A percentile compares a stretch with the other conserved stretches of the same genome.
These are phyloP conservation scores for Backusella luteola DNA, from an alignment of 192 early-diverging fungal genomes.

Conservation along the genomic window DNA sequence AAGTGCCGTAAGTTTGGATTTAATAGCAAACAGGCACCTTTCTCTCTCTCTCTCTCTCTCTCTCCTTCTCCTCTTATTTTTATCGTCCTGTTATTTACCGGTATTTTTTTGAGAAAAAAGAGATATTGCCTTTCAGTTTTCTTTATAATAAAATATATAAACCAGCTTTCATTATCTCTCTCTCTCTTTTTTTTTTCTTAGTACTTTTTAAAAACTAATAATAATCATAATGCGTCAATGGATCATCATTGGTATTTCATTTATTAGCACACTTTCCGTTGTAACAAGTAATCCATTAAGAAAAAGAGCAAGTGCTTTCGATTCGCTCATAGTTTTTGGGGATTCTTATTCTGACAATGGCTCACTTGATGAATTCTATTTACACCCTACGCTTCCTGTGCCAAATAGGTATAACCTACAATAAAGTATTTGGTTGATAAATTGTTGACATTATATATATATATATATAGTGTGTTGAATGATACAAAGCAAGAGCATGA, in stretches of 20 bases:
- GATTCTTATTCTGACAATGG: slow-evolving; percentile 1
- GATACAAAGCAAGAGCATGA: background rate
- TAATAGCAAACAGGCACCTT: no score
- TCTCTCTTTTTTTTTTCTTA: background rate
- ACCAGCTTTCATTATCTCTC: background rate
- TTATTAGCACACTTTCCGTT: background rate
- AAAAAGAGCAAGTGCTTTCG: background rate
- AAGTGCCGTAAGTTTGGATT: background rate
- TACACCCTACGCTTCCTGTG: background rate
- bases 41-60: no score
- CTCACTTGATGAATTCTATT: background rate
- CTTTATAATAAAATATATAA: background rate
- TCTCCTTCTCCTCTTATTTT: no score
- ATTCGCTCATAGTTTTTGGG: background rate
- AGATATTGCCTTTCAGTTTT: background rate
- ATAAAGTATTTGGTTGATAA: background rate
- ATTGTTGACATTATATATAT: background rate
- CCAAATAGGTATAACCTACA: background rate
- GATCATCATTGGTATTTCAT: background rate
- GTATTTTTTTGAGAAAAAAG: background rate
- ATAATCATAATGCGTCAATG: background rate
- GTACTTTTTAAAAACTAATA: background rate
- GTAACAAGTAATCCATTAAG: background rate
- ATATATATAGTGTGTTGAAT: background rate
- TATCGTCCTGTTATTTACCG: no score